Evolutionary conservation across 352 stramenopile genomes (phyloP).

Genomic region (Thalassiosira mediterranea): DNA sequence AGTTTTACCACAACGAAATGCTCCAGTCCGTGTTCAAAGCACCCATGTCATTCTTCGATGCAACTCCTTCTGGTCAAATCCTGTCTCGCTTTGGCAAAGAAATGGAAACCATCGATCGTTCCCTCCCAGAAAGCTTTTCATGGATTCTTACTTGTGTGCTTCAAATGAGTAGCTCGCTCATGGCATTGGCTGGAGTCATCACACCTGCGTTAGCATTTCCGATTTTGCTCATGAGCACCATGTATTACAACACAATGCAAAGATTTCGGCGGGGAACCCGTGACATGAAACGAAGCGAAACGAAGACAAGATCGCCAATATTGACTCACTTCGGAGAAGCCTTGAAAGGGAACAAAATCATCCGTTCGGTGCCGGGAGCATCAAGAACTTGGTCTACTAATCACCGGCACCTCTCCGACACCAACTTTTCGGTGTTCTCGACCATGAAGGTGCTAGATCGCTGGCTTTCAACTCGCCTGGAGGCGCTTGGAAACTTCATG

Average conservation of each 20-base stretch:
- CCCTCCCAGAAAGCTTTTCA: conserved; percentile 69
- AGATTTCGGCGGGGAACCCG: conserved; percentile 69
- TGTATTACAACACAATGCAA: conserved; percentile 71
- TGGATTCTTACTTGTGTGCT: conserved; percentile 77
- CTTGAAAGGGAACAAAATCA: conserved; percentile 69
- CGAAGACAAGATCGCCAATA: conserved; percentile 73
- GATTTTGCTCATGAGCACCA: conserved; percentile 46
- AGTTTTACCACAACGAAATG: conserved; percentile 73
- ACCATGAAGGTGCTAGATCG: conserved; percentile 77
- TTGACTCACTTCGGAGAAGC: conserved; percentile 81
- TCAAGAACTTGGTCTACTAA: conserved; percentile 49
- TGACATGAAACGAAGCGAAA: conserved; percentile 78
- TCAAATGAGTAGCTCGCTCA: conserved; percentile 63
- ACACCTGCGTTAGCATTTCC: conserved; percentile 73
- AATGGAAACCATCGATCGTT: conserved; percentile 73
- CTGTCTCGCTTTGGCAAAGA: conserved; percentile 81
- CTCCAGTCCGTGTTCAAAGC: conserved; percentile 72
- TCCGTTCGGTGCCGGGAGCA: conserved; percentile 59
- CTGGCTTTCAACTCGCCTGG: conserved; percentile 73
- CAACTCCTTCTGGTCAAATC: conserved; percentile 72
- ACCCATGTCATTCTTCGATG: conserved; percentile 77
- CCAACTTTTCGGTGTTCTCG: conserved; percentile 68
- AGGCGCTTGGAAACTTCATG: conserved; percentile 75
- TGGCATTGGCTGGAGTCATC: conserved; percentile 66
- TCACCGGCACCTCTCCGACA: conserved; percentile 57